Evolutionary conservation across 306 rosid genomes (phyloP), one percentile per base, ranked within the genome.

Genomic region (Quillaja saponaria): DNA sequence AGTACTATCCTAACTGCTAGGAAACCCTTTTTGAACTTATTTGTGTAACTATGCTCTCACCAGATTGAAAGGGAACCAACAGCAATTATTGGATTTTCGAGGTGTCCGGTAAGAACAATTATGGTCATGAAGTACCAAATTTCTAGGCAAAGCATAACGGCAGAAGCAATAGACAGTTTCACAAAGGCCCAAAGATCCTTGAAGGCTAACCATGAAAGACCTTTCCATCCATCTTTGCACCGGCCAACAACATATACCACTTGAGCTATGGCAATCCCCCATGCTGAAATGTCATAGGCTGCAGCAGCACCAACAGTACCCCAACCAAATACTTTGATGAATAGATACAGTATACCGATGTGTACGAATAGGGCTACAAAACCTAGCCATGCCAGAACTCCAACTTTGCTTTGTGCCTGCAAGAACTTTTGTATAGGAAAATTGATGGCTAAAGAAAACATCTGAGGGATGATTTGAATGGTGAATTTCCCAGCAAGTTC

Each of bases 111-210:
- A 66, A 94, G 96, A 48, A 89, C 97, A 71, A 85, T 89, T 63
- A 94, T 89, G 60, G 90, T 84, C 99, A 94, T 94, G 33, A 94
- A 86, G 66, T 94, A 94, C 99, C 99, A 94, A 64, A 94, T 74
- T 80, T 94, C 99, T 3, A 94, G 53, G 73, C 99, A 94, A 72
- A 94, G 87, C 99, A 94, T 94, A 14, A 94, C 14, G 1, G 99
- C 99, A 1, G 99, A 94, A 71, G 97, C 99, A 44, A 89, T 20
- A 45, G 97, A 94, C 44, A 94, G 80, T 52, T 75, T 94, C 6
- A 79, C 79, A 69, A 94, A 94, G 0, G 80, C 71, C 99, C 99
- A 89, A 46, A 94, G 64, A 25, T 94, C 96, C 80, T 69, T 83
- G 17, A 89, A 86, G 5, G 99, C 99, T 11, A 89, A 54, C 90